Percentiles rank a stretch among this genome's conserved stretches.
Evolutionary conservation across 345 rosid species (phyloP).

Genomic region (Eucalyptus curtisii): DNA sequence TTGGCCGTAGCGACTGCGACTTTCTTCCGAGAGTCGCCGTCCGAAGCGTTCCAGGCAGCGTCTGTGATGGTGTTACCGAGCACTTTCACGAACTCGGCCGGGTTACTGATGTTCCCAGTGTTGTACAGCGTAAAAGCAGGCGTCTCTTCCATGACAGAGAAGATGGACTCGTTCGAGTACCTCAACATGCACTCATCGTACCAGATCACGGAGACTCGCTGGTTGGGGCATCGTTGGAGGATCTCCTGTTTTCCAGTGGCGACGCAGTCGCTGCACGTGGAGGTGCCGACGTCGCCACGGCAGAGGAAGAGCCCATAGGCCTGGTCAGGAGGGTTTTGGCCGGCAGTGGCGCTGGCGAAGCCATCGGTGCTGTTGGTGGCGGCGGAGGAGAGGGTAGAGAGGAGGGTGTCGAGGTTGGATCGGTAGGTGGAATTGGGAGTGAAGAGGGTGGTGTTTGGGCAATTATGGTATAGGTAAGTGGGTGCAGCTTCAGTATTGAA

Average conservation of each 20-base stretch:
- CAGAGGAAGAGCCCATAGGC: constrained; percentile 12
- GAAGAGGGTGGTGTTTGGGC: background rate
- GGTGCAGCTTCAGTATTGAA: background rate
- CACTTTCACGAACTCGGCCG: background rate
- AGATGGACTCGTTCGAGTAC: background rate
- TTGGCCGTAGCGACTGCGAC: too few relatives aligned
- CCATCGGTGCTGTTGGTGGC: background rate
- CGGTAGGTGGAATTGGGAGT: constrained; percentile 2
- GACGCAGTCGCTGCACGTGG: background rate
- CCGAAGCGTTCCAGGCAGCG: too few relatives aligned
- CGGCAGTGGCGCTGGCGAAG: background rate
- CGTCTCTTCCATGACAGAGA: background rate
- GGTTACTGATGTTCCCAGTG: background rate
- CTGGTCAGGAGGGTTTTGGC: background rate
- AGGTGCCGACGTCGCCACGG: background rate
- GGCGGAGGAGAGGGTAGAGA: constrained; percentile 13
- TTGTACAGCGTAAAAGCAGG: rapidly evolving
- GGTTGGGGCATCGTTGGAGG: constrained; percentile 5
- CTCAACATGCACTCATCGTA: background rate
- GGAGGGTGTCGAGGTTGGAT: constrained; percentile 9
- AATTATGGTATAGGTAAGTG: rapidly evolving
- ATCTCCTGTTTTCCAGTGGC: background rate
- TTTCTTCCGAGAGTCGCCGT: too few relatives aligned
- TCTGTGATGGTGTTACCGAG: too few relatives aligned
- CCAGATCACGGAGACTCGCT: background rate